Conservation (phyloP, 805 yeast genomes). For the Nakazawaea sp. region DNA sequence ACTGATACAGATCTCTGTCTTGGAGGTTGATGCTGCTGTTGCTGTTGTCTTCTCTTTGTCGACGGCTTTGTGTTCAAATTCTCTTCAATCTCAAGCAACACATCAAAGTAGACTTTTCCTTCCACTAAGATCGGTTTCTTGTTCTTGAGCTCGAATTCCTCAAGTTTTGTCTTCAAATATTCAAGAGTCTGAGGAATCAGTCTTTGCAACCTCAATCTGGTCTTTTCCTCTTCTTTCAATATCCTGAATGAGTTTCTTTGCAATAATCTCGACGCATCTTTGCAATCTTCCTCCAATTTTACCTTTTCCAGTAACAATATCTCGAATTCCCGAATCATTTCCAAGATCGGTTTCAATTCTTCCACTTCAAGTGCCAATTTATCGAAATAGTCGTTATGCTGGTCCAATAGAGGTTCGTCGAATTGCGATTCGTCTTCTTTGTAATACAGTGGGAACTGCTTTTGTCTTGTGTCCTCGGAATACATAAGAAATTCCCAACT, state of each 20-base stretch:
- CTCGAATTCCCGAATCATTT: conserved; percentile 47
- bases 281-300: conserved; percentile 60
- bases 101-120: conserved; percentile 42
- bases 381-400: conserved; percentile 58
- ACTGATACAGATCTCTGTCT: conserved; percentile 3
- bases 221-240: conserved; percentile 71
- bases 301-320: conserved; percentile 52
- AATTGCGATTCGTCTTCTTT: conserved; percentile 28
- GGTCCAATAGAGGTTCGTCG: conserved; percentile 54
- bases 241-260: conserved; percentile 75
- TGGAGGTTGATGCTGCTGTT: conserved; percentile 1
- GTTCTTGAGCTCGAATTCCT: conserved; percentile 37
- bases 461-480: conserved; percentile 40
- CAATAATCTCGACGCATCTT: conserved; percentile 73
- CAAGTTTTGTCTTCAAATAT: conserved; percentile 40
- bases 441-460: conserved; percentile 36
- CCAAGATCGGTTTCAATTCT: conserved; percentile 47
- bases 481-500: conserved; percentile 61
- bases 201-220: conserved; percentile 60
- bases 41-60: conserved; percentile 18
- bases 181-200: conserved; percentile 59
- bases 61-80: conserved; percentile 16
- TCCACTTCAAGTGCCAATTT: conserved; percentile 43
- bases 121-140: conserved; percentile 33
- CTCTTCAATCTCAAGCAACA: conserved; percentile 26